These are phyloP conservation scores for Linnemannia zychae DNA, from an alignment of 192 early-diverging fungal species.

Conservation along the genomic window DNA sequence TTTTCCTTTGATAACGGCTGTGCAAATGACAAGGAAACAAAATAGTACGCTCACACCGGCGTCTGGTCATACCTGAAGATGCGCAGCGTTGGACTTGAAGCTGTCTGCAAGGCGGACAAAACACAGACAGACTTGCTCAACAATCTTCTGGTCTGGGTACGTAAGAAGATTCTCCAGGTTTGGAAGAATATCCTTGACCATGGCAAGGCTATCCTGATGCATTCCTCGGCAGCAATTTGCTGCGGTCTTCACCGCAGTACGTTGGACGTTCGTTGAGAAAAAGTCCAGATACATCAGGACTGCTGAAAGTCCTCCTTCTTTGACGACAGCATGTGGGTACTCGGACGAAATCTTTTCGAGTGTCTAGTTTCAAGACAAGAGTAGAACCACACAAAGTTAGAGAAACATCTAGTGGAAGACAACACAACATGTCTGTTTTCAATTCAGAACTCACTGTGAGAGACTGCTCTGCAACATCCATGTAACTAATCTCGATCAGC, in stretches of 20 bases:
- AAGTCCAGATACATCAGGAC: slow-evolving; percentile 91
- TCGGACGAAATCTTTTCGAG: slow-evolving; percentile 86
- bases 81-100: slow-evolving; percentile 63
- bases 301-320: slow-evolving; percentile 81
- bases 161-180: slow-evolving; percentile 77
- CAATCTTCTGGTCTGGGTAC: slow-evolving; percentile 80
- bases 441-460: slow-evolving; percentile 65
- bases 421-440: not conserved
- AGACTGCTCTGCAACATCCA: slow-evolving; percentile 93
- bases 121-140: slow-evolving; percentile 75
- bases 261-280: slow-evolving; percentile 87
- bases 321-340: slow-evolving; percentile 74
- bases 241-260: slow-evolving; percentile 82
- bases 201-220: slow-evolving; percentile 65
- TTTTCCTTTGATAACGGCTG: not conserved
- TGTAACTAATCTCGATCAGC: slow-evolving; percentile 88
- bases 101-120: slow-evolving; percentile 77
- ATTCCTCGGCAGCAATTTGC: slow-evolving; percentile 74
- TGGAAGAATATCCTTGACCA: slow-evolving; percentile 77
- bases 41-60: not conserved
- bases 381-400: not conserved
- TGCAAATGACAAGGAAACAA: not conserved
- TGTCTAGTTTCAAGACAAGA: slow-evolving; percentile 49
- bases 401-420: not conserved
- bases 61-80: slow-evolving; percentile 37